Evolutionary conservation across 2,329 filamentous ascomycete genomes (phyloP).

Genomic region (Sclerotinia trifoliorum): DNA sequence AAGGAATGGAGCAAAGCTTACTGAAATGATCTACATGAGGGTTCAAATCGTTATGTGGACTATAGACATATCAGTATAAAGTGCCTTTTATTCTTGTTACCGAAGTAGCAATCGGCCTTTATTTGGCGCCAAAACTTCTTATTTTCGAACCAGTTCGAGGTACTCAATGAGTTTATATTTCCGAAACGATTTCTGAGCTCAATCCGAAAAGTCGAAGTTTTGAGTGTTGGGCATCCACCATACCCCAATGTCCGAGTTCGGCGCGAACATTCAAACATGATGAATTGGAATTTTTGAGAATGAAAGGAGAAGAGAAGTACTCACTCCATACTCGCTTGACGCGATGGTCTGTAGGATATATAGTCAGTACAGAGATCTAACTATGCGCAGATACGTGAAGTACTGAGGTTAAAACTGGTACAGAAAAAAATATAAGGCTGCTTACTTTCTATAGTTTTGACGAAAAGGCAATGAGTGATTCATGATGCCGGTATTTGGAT

Average conservation of each 20-base stretch:
- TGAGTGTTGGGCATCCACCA: background rate
- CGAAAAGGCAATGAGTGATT: slow-evolving; percentile 22
- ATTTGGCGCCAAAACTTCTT: background rate
- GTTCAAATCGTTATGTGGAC: slow-evolving; percentile 40
- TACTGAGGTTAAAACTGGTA: background rate
- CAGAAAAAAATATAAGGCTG: background rate
- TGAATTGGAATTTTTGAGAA: no score
- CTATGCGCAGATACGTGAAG: background rate
- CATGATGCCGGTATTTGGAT: slow-evolving; percentile 16
- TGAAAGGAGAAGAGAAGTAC: slow-evolving; percentile 20
- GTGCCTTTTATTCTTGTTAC: background rate
- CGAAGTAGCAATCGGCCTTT: background rate
- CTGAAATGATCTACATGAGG: slow-evolving; percentile 55
- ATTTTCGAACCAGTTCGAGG: background rate
- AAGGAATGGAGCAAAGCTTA: background rate
- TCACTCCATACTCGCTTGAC: slow-evolving; percentile 41
- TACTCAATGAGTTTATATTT: background rate
- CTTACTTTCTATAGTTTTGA: slow-evolving; percentile 24
- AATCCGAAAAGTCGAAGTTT: background rate
- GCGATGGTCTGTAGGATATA: slow-evolving; percentile 30
- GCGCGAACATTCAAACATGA: background rate
- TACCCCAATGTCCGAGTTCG: background rate
- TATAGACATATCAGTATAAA: slow-evolving; percentile 4
- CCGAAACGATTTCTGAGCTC: background rate
- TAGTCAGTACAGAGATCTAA: slow-evolving; percentile 2